Percentiles rank a stretch among this genome's conserved stretches.
Conservation (phyloP, 2,329 filamentous ascomycete species). For the Cladosporium sp. region DNA sequence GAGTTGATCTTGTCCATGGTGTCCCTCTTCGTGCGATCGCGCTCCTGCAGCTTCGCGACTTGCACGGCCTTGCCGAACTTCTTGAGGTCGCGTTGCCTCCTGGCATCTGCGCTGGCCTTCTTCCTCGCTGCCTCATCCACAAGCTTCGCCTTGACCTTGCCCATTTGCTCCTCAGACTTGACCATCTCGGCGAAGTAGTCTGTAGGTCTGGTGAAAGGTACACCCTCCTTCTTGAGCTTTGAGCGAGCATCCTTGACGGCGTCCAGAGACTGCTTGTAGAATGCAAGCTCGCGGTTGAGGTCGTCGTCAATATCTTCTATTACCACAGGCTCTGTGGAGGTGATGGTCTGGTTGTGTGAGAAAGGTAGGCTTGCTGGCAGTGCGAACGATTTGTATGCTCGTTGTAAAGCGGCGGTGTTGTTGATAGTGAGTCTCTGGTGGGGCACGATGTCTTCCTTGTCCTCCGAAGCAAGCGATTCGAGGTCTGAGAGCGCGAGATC, state of each 20-base stretch:
- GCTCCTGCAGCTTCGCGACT: slow-evolving; percentile 90
- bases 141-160: slow-evolving; percentile 88
- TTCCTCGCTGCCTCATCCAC: slow-evolving; percentile 87
- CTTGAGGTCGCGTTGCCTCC: slow-evolving; percentile 90
- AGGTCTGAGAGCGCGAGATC: slow-evolving; percentile 88
- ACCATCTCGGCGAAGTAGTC: slow-evolving; percentile 99
- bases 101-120: slow-evolving; percentile 86
- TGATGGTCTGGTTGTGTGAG: slow-evolving; percentile 74
- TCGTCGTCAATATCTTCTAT: slow-evolving; percentile 88
- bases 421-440: slow-evolving; percentile 95
- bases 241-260: slow-evolving; percentile 69
- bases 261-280: slow-evolving; percentile 84
- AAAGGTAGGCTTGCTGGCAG: slow-evolving; percentile 71
- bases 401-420: slow-evolving; percentile 81
- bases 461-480: slow-evolving; percentile 71
- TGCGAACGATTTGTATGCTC: slow-evolving; percentile 74
- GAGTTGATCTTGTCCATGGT: slow-evolving; percentile 93
- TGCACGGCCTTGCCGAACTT: slow-evolving; percentile 99
- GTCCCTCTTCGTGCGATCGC: slow-evolving; percentile 85
- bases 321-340: slow-evolving; percentile 62
- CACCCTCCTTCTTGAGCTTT: slow-evolving; percentile 74
- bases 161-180: slow-evolving; percentile 98
- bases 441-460: slow-evolving; percentile 80
- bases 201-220: slow-evolving; percentile 79
- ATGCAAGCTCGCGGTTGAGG: slow-evolving; percentile 83